Percentiles rank a stretch among this genome's conserved stretches.
phyloP scores from a whole-genome alignment of 495 filamentous ascomycete genomes.

The Penicillium herquei region DNA sequence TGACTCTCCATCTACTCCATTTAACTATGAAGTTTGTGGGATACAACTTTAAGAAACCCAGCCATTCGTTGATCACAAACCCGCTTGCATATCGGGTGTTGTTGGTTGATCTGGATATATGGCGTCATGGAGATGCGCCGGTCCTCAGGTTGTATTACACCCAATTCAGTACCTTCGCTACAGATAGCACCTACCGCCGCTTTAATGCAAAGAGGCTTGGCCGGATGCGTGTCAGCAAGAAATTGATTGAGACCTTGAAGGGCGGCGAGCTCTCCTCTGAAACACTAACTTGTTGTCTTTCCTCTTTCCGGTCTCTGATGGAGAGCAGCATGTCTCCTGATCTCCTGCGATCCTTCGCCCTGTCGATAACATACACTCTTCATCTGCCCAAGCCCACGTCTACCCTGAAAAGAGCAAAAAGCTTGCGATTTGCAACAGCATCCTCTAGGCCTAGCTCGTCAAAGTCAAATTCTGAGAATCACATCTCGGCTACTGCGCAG shows the following conservation, averaged over 20 bases:
- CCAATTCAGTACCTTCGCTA: slow-evolving; percentile 82
- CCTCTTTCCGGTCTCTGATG: slow-evolving; percentile 73
- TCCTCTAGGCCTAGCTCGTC: slow-evolving; percentile 26
- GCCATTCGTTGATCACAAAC: slow-evolving; percentile 90
- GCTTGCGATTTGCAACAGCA: slow-evolving; percentile 37
- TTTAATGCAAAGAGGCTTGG: slow-evolving; percentile 85
- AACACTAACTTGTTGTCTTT: slow-evolving; percentile 70
- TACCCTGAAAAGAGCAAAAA: slow-evolving; percentile 52
- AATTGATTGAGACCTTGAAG: slow-evolving; percentile 85
- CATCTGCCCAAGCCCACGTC: slow-evolving; percentile 58
- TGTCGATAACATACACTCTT: slow-evolving; percentile 90
- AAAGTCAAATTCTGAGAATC: slow-evolving; percentile 25
- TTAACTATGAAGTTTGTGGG: slow-evolving; percentile 83
- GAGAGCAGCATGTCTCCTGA: slow-evolving; percentile 77
- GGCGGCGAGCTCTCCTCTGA: slow-evolving; percentile 70
- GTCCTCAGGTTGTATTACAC: slow-evolving; percentile 87
- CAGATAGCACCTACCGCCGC: slow-evolving; percentile 81
- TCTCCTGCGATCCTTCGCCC: slow-evolving; percentile 78
- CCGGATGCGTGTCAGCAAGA: slow-evolving; percentile 93
- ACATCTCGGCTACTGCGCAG: slow-evolving; percentile 50
- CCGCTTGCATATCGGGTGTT: slow-evolving; percentile 89
- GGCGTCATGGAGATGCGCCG: slow-evolving; percentile 70
- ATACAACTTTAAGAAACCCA: slow-evolving; percentile 70
- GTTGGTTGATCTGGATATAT: slow-evolving; percentile 87
- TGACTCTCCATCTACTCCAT: slow-evolving; percentile 69